phyloP scores from a whole-genome alignment of 345 rosid genomes.

The Trapa bicornis region DNA sequence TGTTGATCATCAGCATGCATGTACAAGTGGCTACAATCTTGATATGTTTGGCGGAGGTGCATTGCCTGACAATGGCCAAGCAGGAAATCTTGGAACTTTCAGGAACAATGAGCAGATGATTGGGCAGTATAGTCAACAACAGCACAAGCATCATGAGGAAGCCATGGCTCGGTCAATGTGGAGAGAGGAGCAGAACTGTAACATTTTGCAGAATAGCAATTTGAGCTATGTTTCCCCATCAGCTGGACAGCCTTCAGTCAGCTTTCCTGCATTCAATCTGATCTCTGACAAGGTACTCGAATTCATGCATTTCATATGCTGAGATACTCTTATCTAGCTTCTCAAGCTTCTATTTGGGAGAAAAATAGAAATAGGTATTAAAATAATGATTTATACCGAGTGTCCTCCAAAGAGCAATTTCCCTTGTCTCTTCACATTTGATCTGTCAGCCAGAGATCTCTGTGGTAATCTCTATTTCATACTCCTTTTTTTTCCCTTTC shows the following conservation, averaged over 20 bases:
- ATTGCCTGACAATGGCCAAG: conserved; percentile 9
- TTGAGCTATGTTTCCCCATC: conserved; percentile 16
- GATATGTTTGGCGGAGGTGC: conserved; percentile 11
- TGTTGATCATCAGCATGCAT: conserved; percentile 9
- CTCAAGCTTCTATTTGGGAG: not conserved
- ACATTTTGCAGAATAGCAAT: conserved; percentile 13
- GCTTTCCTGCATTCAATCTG: conserved; percentile 21
- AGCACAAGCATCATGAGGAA: conserved; percentile 17
- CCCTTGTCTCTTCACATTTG: too few species aligned
- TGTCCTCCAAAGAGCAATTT: too few species aligned
- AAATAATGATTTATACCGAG: too few species aligned
- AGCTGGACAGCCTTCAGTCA: conserved; percentile 17
- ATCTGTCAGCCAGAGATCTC: too few species aligned
- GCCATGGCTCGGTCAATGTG: conserved; percentile 19
- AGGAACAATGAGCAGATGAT: conserved; percentile 16
- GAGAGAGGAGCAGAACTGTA: conserved; percentile 24
- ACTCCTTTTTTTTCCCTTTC: too few species aligned
- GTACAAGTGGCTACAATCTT: conserved; percentile 14
- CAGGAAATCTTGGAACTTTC: conserved; percentile 13
- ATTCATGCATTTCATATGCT: not conserved
- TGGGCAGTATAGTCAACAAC: conserved; percentile 14
- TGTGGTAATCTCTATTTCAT: too few species aligned
- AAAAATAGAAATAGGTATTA: not conserved
- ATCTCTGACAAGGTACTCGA: conserved; percentile 27
- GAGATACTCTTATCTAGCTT: not conserved